Conservation (phyloP, 441 rosid genomes). For the Populus hybrid region DNA sequence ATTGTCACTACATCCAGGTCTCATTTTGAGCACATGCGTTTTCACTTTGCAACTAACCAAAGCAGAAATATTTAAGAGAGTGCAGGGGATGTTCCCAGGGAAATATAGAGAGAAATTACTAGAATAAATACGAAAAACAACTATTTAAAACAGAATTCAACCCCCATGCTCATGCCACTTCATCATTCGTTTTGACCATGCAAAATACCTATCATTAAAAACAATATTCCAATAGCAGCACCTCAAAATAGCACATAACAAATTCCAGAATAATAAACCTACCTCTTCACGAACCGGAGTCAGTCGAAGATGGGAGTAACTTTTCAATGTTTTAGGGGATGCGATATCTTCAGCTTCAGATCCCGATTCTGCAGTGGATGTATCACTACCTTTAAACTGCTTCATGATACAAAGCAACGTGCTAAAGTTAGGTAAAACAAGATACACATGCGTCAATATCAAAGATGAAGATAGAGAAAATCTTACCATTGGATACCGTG, state of each 20-base stretch:
- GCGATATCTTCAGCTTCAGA: slow-evolving; percentile 97
- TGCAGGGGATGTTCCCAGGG: background rate
- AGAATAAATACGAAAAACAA: background rate
- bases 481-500: slow-evolving; percentile 64
- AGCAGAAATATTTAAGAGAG: background rate
- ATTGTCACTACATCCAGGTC: background rate
- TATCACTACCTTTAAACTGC: slow-evolving; percentile 87
- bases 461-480: slow-evolving; percentile 10
- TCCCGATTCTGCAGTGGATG: slow-evolving; percentile 27
- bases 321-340: slow-evolving; percentile 88
- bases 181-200: background rate
- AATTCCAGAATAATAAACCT: slow-evolving; percentile 16
- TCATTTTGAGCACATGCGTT: background rate
- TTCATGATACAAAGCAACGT: slow-evolving; percentile 10
- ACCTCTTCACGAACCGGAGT: slow-evolving; percentile 99
- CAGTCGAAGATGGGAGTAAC: slow-evolving; percentile 80
- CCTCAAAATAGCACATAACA: background rate
- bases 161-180: background rate
- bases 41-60: background rate
- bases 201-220: background rate
- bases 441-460: background rate
- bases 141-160: background rate
- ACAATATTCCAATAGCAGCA: background rate
- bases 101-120: background rate
- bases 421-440: background rate